Conservation (phyloP, 345 rosid species). For the Isatis tinctoria region DNA sequence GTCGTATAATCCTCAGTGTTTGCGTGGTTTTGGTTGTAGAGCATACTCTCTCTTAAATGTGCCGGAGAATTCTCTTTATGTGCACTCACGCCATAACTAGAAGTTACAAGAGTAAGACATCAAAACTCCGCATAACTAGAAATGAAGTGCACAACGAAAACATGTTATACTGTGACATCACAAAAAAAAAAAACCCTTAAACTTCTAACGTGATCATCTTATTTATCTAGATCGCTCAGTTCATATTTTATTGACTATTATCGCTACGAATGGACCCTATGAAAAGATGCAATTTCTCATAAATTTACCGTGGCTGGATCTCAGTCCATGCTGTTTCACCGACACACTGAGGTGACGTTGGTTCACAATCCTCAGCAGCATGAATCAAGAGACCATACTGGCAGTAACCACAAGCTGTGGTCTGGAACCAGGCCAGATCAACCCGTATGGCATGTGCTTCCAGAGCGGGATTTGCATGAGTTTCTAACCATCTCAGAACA, state of each 20-base stretch:
- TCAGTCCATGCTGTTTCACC: conserved; percentile 39
- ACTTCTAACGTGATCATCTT: neutral
- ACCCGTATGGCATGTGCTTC: conserved; percentile 53
- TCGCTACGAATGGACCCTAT: neutral
- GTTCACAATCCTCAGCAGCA: conserved; percentile 51
- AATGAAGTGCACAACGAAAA: neutral
- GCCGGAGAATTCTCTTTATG: conserved; percentile 38
- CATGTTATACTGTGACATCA: neutral
- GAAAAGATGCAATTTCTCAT: neutral
- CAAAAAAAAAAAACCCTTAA: neutral
- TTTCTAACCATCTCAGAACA: conserved; percentile 83
- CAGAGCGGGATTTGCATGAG: conserved; percentile 86
- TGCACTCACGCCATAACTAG: conserved; percentile 35
- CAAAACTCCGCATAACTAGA: conserved; percentile 18
- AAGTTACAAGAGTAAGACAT: conserved; percentile 29
- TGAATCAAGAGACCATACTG: conserved; percentile 84
- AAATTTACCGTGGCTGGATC: conserved; percentile 51
- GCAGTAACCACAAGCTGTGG: conserved; percentile 73
- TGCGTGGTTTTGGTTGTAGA: conserved; percentile 40
- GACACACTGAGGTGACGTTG: conserved; percentile 34
- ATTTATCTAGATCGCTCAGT: conserved; percentile 18
- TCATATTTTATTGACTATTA: neutral
- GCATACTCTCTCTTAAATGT: conserved; percentile 42
- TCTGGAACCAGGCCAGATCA: conserved; percentile 96
- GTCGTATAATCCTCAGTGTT: conserved; percentile 42